Evolutionary conservation across 257 asterid genomes (phyloP).

Genomic region (Mentha longifolia): DNA sequence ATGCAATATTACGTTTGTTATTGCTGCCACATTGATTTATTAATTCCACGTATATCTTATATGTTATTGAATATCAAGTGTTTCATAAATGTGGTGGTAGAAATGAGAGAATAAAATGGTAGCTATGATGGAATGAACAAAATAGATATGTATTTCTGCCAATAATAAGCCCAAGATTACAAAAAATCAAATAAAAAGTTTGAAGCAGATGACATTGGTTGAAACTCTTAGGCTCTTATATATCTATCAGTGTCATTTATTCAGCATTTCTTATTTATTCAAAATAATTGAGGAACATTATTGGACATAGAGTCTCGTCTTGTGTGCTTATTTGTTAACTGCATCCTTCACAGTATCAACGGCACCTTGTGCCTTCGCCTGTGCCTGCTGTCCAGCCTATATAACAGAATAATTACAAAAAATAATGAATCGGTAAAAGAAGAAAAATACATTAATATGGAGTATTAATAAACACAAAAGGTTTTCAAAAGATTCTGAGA

Average conservation of each 20-base stretch:
- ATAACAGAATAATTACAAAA: background rate
- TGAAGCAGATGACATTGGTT: background rate
- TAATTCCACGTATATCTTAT: background rate
- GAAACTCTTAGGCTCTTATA: background rate
- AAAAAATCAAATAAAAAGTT: background rate
- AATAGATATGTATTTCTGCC: background rate
- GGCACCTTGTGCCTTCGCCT: constrained; percentile 49
- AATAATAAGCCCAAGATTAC: background rate
- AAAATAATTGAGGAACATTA: background rate
- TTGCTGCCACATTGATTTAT: background rate
- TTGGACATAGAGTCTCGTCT: background rate
- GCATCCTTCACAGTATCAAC: constrained; percentile 52
- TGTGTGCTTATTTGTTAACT: constrained; percentile 42
- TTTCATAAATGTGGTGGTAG: background rate
- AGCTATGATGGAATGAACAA: background rate
- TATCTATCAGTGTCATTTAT: background rate
- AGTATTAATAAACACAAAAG: background rate
- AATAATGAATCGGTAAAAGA: background rate
- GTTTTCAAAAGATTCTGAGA: background rate
- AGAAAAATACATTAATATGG: background rate
- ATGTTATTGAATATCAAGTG: background rate
- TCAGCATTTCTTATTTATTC: background rate
- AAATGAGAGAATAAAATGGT: background rate
- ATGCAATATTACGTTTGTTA: background rate
- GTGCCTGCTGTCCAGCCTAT: constrained; percentile 50